Conservation (phyloP, 1,139 yeast species). For the Blastobotrys apis region DNA sequence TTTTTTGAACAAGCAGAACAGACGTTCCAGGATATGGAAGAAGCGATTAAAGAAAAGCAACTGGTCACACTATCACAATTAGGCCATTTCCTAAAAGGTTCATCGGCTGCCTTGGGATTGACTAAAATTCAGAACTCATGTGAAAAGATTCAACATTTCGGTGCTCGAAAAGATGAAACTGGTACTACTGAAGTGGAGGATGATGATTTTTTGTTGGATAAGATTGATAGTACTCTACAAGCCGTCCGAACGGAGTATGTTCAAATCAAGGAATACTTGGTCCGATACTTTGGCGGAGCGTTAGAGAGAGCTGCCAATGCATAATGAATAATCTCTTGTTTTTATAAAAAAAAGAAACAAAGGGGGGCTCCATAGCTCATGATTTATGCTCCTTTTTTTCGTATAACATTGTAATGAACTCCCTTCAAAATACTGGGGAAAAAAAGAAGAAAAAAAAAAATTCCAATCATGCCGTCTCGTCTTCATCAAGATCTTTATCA, state of each 20-base stretch:
- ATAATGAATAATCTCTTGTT: not conserved
- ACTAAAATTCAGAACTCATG: conserved; percentile 78
- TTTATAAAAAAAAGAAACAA: not conserved
- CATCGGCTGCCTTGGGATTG: conserved; percentile 91
- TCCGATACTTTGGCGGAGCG: conserved; percentile 14
- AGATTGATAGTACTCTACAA: conserved; percentile 26
- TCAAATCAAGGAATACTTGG: conserved; percentile 31
- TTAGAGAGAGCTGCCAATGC: conserved; percentile 10
- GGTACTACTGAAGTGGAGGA: conserved; percentile 32
- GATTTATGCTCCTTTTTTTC: not conserved
- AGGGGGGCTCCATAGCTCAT: not conserved
- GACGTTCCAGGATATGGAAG: conserved; percentile 70
- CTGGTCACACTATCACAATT: conserved; percentile 62
- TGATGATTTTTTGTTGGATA: conserved; percentile 27
- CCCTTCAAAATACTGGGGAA: no score
- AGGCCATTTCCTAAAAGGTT: conserved; percentile 93
- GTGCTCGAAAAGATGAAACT: conserved; percentile 46
- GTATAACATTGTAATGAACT: no score
- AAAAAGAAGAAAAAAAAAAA: not conserved
- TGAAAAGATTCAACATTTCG: conserved; percentile 89
- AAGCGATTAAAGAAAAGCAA: conserved; percentile 46
- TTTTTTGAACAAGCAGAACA: conserved; percentile 86
- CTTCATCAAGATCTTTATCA: conserved; percentile 16
- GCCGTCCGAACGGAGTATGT: conserved; percentile 35
- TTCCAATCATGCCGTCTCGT: not conserved